A percentile compares a stretch with the other conserved stretches of the same genome.
phyloP scores from a whole-genome alignment of 768 basidiomycete species.

The Auricularia cornea region DNA sequence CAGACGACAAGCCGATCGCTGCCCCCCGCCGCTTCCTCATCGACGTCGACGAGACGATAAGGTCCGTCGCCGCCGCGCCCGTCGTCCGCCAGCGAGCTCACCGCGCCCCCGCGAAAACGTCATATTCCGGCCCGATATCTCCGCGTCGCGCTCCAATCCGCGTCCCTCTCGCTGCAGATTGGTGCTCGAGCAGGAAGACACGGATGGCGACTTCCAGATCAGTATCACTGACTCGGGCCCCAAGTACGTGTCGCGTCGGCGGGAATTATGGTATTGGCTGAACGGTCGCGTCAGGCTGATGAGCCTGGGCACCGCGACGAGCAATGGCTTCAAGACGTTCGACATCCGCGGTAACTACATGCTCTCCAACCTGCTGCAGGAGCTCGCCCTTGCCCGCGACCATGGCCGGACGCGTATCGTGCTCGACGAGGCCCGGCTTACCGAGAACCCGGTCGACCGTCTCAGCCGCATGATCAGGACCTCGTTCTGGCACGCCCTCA shows the following conservation, averaged over 20 bases:
- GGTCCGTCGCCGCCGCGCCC: slow-evolving; percentile 19
- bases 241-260: background rate
- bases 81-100: background rate
- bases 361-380: slow-evolving; percentile 97
- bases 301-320: slow-evolving; percentile 91
- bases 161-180: slow-evolving; percentile 26
- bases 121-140: background rate
- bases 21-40: slow-evolving; percentile 87
- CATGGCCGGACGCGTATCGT: slow-evolving; percentile 94
- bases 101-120: background rate
- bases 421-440: slow-evolving; percentile 95
- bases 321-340: slow-evolving; percentile 96
- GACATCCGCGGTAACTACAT: slow-evolving; percentile 99
- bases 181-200: slow-evolving; percentile 95
- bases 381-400: slow-evolving; percentile 92
- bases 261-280: background rate
- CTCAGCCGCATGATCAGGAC: slow-evolving; percentile 95
- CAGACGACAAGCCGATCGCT: slow-evolving; percentile 67
- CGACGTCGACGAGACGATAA: slow-evolving; percentile 96
- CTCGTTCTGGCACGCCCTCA: slow-evolving; percentile 97
- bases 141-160: background rate
- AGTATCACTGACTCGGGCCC: background rate
- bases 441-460: slow-evolving; percentile 95
- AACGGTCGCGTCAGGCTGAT: slow-evolving; percentile 79
- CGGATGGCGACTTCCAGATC: slow-evolving; percentile 86